A percentile compares a stretch with the other conserved stretches of the same genome.
phyloP scores from a whole-genome alignment of 2,329 filamentous ascomycete species.

The Elsinoe perseae region DNA sequence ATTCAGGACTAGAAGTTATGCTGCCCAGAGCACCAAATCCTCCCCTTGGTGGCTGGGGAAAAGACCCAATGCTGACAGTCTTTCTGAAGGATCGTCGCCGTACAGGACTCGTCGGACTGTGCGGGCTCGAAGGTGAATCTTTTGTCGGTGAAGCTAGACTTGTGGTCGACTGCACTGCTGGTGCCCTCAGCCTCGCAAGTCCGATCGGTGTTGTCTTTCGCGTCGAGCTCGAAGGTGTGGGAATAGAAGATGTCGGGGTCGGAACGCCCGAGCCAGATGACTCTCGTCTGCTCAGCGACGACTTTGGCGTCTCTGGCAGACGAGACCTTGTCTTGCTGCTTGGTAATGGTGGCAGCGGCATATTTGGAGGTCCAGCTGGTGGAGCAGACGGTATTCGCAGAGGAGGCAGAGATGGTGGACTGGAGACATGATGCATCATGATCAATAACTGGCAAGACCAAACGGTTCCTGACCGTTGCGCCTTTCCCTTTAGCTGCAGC shows the following conservation, averaged over 20 bases:
- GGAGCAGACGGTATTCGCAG: slow-evolving; percentile 12
- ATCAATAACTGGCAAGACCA: slow-evolving; percentile 5
- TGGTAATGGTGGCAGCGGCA: slow-evolving; percentile 15
- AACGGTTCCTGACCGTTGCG: slow-evolving; percentile 10
- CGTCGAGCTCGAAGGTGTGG: neutral
- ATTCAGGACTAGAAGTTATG: slow-evolving; percentile 6
- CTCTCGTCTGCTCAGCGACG: neutral
- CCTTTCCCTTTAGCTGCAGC: slow-evolving; percentile 13
- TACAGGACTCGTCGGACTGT: neutral
- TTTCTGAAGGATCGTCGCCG: slow-evolving; percentile 46
- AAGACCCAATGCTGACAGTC: slow-evolving; percentile 86
- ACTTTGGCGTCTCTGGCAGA: slow-evolving; percentile 12
- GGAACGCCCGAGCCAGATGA: slow-evolving; percentile 11
- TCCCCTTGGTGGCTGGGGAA: slow-evolving; percentile 78
- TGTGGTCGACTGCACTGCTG: slow-evolving; percentile 8
- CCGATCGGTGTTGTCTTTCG: neutral
- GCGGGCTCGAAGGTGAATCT: slow-evolving; percentile 4
- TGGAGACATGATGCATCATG: slow-evolving; percentile 11
- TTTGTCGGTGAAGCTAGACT: slow-evolving; percentile 8
- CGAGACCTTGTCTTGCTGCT: slow-evolving; percentile 9
- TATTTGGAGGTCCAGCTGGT: slow-evolving; percentile 7
- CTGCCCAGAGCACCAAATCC: slow-evolving; percentile 8
- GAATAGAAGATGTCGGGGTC: neutral
- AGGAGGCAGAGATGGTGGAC: neutral
- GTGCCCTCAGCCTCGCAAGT: slow-evolving; percentile 3